Evolutionary conservation across 2,329 filamentous ascomycete genomes (phyloP).

Genomic region (Hortaea werneckii): DNA sequence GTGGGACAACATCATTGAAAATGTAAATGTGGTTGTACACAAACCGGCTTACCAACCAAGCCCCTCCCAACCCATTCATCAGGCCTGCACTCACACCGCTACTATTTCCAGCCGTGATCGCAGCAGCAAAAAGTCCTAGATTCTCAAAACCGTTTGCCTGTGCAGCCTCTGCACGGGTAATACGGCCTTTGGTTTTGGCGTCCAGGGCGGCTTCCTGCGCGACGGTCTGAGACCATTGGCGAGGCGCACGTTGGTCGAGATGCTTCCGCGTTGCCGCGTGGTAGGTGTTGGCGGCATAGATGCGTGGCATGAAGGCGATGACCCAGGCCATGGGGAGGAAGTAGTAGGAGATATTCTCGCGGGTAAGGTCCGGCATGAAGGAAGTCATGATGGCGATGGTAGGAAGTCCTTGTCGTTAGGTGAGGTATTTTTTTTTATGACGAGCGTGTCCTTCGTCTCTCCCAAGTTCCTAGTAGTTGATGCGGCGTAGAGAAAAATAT

Average conservation of each 20-base stretch:
- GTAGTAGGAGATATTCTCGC: conserved; percentile 21
- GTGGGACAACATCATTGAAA: conserved; percentile 11
- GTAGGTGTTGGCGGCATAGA: conserved; percentile 19
- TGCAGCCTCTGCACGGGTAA: conserved; percentile 29
- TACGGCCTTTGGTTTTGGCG: conserved; percentile 22
- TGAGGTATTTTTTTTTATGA: too few species aligned
- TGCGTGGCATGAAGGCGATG: conserved; percentile 25
- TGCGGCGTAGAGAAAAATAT: too few species aligned
- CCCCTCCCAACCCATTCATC: conserved; percentile 20
- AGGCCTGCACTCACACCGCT: conserved; percentile 20
- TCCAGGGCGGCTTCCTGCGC: conserved; percentile 23
- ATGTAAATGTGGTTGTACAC: conserved; percentile 23
- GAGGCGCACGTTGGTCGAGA: conserved; percentile 16
- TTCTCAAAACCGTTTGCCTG: conserved; percentile 31
- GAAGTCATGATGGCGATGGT: conserved; percentile 8
- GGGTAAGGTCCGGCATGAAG: conserved; percentile 11
- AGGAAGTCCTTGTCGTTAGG: too few species aligned
- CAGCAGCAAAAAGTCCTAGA: conserved; percentile 29
- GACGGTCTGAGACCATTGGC: conserved; percentile 18
- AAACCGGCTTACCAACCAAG: conserved; percentile 18
- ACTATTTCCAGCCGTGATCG: conserved; percentile 29
- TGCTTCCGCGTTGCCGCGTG: conserved; percentile 9
- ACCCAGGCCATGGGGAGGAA: conserved; percentile 23
- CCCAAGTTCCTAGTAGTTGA: too few species aligned
- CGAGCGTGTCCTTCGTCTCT: too few species aligned